phyloP scores from a whole-genome alignment of 192 early-diverging fungal genomes.

The Mortierella antarctica region DNA sequence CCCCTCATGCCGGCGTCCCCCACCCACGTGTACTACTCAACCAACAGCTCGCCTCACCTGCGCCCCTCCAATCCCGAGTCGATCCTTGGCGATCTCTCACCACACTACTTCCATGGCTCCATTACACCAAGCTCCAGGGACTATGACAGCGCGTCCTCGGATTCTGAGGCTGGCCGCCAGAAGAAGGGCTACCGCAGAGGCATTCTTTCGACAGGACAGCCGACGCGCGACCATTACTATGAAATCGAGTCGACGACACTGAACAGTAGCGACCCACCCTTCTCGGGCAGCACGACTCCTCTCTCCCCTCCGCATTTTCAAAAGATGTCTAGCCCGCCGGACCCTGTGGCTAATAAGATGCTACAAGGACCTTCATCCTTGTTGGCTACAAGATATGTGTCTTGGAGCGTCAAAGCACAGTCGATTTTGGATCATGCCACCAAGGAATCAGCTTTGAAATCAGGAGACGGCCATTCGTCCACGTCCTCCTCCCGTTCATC shows the following conservation, averaged over 20 bases:
- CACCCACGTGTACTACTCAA: slow-evolving; percentile 44
- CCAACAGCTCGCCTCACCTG: slow-evolving; percentile 36
- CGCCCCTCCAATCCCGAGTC: slow-evolving; percentile 45
- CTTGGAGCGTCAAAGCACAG: slow-evolving; percentile 53
- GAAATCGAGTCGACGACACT: slow-evolving; percentile 49
- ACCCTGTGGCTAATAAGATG: slow-evolving; percentile 32
- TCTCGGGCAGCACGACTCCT: slow-evolving; percentile 52
- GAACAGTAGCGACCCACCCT: slow-evolving; percentile 43
- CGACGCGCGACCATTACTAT: slow-evolving; percentile 40
- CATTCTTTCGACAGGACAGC: slow-evolving; percentile 31
- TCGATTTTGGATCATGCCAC: slow-evolving; percentile 44
- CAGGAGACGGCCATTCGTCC: slow-evolving; percentile 13
- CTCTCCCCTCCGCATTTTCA: slow-evolving; percentile 17
- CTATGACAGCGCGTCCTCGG: slow-evolving; percentile 50
- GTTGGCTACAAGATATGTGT: slow-evolving; percentile 31
- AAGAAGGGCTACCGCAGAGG: slow-evolving; percentile 42
- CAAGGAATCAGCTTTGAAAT: slow-evolving; percentile 4
- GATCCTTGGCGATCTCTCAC: slow-evolving; percentile 43
- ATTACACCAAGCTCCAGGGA: slow-evolving; percentile 39
- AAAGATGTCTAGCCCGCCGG: background rate
- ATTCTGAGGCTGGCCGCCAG: slow-evolving; percentile 37
- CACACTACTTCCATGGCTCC: slow-evolving; percentile 43
- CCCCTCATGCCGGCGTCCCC: slow-evolving; percentile 45
- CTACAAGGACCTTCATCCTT: slow-evolving; percentile 36
- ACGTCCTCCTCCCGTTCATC: slow-evolving; percentile 25